A percentile compares a stretch with the other conserved stretches of the same genome.
These are phyloP conservation scores for Kwoniella sp. DNA, from an alignment of 768 basidiomycete genomes.

Conservation along the genomic window DNA sequence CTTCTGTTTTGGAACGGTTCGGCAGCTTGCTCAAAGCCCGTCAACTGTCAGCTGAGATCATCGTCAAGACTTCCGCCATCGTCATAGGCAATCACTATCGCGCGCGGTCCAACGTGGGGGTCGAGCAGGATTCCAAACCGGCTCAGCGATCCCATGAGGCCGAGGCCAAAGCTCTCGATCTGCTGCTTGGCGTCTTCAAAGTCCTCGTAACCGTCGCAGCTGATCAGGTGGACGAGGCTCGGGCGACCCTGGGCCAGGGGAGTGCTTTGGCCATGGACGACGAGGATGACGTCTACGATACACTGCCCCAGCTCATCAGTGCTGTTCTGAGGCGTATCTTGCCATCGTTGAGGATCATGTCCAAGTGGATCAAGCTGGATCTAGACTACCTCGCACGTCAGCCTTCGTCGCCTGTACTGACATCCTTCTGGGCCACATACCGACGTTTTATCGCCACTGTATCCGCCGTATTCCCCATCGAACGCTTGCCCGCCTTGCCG, in stretches of 20 bases:
- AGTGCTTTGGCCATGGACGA: slow-evolving; percentile 23
- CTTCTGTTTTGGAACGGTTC: slow-evolving; percentile 56
- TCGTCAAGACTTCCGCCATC: slow-evolving; percentile 68
- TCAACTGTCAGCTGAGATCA: slow-evolving; percentile 67
- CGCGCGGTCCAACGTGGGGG: slow-evolving; percentile 53
- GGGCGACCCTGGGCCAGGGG: slow-evolving; percentile 1
- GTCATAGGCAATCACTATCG: slow-evolving; percentile 80
- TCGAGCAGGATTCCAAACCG: slow-evolving; percentile 15
- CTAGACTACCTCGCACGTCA: slow-evolving; percentile 60
- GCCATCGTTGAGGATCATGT: slow-evolving; percentile 77
- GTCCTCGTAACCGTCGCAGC: slow-evolving; percentile 63
- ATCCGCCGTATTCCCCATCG: slow-evolving; percentile 63
- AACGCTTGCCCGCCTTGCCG: slow-evolving; percentile 58
- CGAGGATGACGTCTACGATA: slow-evolving; percentile 10
- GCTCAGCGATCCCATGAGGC: slow-evolving; percentile 50
- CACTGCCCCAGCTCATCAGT: slow-evolving; percentile 58
- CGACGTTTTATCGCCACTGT: slow-evolving; percentile 63
- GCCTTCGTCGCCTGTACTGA: slow-evolving; percentile 26
- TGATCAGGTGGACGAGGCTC: slow-evolving; percentile 24
- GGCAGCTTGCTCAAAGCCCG: slow-evolving; percentile 62
- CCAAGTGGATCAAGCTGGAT: slow-evolving; percentile 83
- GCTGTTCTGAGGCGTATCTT: slow-evolving; percentile 79
- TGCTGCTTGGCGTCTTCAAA: slow-evolving; percentile 64
- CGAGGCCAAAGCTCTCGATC: slow-evolving; percentile 65
- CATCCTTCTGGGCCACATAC: slow-evolving; percentile 67